Base-by-base conservation (phyloP, 176 grass and related monocot genomes). In the Musa itinerans region DNA sequence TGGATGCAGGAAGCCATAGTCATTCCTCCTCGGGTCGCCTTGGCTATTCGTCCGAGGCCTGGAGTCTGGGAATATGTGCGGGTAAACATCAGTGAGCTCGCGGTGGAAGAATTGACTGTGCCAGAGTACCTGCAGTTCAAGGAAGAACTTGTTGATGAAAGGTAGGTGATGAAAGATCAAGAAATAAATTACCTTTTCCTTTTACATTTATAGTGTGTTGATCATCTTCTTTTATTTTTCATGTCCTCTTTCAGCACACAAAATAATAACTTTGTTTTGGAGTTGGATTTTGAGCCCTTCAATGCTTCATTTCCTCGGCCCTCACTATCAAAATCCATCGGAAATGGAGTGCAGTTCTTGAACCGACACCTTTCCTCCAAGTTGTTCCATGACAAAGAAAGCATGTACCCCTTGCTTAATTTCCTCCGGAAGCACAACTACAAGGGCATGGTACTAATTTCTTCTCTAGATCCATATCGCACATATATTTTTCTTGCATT, bases 51-150 rank as follows among this genome's bases (percentile, higher is more conserved):
- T 15, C 95, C 88, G 0, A 91, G 95, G 86, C 95, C 95, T 6
- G 95, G 95, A 85, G 88, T 98, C 43, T 98, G 95, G 95, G 90
- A 91, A 78, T 93, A 93, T 76, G 90, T 93, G n/a, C 88, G 90
- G 79, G 82, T 98, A 55, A 93, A 93, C 1, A 88, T 98, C 22
- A 98, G 78, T 0, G 95, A 98, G 84, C 90, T 98, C 8, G 88
- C 82, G 20, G 90, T 91, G 25, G 94, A 97, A 74, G 87, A 91
- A 84, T 50, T 97, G 65, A 90, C 64, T 20, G 94, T 97, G 62
- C 84, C 95, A 8, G 95, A 98, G 74, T 98, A 98, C 84, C 79
- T 98, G 82, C 88, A 98, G 68, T 98, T 98, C 86, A 98, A 98
- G 84, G 95, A 98, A 82, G 86, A 93, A 51, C 90, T 93, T 79